Conservation (phyloP, 257 asterid species). For the Knoxia roxburghii region DNA sequence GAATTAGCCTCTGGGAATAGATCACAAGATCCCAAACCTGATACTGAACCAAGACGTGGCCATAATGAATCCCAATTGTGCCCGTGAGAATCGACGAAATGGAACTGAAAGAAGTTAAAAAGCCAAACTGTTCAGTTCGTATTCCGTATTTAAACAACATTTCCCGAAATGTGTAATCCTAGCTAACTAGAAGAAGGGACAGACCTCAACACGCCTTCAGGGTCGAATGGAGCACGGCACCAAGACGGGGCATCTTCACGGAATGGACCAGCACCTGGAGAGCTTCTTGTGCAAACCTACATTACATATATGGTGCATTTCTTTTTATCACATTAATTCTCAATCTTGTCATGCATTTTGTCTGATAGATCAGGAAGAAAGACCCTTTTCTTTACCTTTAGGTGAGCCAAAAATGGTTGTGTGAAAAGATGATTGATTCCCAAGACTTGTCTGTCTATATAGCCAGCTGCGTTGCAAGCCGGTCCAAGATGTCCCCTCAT, state of each 20-base stretch:
- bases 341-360: neutral
- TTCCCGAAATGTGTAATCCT: neutral
- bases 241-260: conserved; percentile 71
- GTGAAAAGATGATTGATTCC: conserved; percentile 76
- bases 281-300: conserved; percentile 72
- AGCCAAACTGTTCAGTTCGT: neutral
- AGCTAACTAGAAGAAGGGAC: neutral
- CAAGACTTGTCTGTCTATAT: conserved; percentile 81
- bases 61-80: conserved; percentile 80
- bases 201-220: conserved; percentile 78
- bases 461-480: conserved; percentile 90
- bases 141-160: neutral
- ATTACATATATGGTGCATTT: too few relatives aligned
- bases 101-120: conserved; percentile 40
- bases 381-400: conserved; percentile 24
- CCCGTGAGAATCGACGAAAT: conserved; percentile 79
- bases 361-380: conserved; percentile 10
- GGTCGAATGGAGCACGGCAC: conserved; percentile 86
- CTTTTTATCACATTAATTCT: neutral
- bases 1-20: too few relatives aligned
- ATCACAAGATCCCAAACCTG: conserved; percentile 34
- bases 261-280: conserved; percentile 56
- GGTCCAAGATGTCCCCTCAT: conserved; percentile 92
- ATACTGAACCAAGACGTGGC: conserved; percentile 76
- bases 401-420: conserved; percentile 66